phyloP scores from a whole-genome alignment of 2,329 filamentous ascomycete species.

The Curvularia lunata region DNA sequence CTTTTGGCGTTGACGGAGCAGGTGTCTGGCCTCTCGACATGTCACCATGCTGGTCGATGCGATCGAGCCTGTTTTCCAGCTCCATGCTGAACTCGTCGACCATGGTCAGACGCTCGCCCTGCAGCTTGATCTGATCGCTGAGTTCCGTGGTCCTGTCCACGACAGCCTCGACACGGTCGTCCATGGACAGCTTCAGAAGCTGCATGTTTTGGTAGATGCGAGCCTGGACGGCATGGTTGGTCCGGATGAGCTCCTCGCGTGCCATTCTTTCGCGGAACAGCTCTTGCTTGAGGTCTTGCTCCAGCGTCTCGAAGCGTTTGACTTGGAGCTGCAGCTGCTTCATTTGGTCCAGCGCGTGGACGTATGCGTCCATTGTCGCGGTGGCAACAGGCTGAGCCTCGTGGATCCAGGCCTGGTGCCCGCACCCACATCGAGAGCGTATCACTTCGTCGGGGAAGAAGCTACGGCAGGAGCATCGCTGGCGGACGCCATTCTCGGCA shows the following conservation, averaged over 20 bases:
- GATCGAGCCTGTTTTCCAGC: constrained; percentile 47
- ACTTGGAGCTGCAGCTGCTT: constrained; percentile 45
- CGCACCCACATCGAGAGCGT: constrained; percentile 54
- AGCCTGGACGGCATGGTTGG: constrained; percentile 43
- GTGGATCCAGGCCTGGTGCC: constrained; percentile 57
- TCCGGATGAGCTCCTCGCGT: constrained; percentile 43
- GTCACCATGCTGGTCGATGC: constrained; percentile 37
- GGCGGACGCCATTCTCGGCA: constrained; percentile 32
- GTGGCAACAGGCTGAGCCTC: constrained; percentile 44
- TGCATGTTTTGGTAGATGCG: constrained; percentile 50
- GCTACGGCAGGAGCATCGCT: constrained; percentile 55
- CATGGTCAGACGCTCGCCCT: constrained; percentile 43
- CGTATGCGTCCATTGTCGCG: constrained; percentile 48
- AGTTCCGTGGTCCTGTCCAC: constrained; percentile 49
- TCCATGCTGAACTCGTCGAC: constrained; percentile 52
- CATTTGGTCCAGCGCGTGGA: constrained; percentile 46
- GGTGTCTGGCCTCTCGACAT: constrained; percentile 41
- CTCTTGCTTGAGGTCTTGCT: constrained; percentile 48
- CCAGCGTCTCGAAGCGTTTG: constrained; percentile 41
- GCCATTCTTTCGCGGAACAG: constrained; percentile 44
- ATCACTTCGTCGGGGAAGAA: constrained; percentile 50
- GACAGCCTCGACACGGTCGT: constrained; percentile 51
- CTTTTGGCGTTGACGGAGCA: constrained; percentile 37
- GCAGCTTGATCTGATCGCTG: constrained; percentile 47
- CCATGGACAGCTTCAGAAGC: constrained; percentile 47